Evolutionary conservation across 192 early-diverging fungal species (phyloP).

Genomic region (Coemansia sp.): DNA sequence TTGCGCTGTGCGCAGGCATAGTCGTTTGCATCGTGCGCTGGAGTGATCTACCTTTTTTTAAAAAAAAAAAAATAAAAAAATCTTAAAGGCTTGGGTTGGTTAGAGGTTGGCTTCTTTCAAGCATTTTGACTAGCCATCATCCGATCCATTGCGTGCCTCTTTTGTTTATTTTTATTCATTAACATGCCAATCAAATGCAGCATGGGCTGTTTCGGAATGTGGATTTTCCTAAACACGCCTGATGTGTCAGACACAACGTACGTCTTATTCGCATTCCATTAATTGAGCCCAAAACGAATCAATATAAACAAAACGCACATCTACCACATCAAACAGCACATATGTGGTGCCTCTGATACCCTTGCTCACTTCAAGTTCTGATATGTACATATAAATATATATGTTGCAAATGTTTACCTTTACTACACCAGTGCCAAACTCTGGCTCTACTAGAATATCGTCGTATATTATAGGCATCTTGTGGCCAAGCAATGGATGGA

Average conservation of each 20-base stretch:
- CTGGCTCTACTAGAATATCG: constrained; percentile 77
- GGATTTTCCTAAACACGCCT: too few relatives aligned
- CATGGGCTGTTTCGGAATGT: too few relatives aligned
- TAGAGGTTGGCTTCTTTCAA: too few relatives aligned
- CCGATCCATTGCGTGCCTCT: not conserved
- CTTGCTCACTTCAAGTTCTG: too few relatives aligned
- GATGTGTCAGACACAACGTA: too few relatives aligned
- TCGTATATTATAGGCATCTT: constrained; percentile 82
- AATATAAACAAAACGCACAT: constrained; percentile 6
- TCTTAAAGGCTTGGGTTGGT: too few relatives aligned
- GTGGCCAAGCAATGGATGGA: constrained; percentile 79
- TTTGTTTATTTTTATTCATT: not conserved
- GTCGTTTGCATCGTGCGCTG: constrained; percentile 92
- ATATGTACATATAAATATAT: not conserved
- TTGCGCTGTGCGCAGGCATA: constrained; percentile 83
- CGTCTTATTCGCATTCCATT: too few relatives aligned
- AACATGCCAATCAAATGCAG: not conserved
- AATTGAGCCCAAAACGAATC: too few relatives aligned
- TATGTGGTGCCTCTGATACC: too few relatives aligned
- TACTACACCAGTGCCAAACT: constrained; percentile 94
- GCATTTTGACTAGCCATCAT: too few relatives aligned
- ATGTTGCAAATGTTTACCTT: constrained; percentile 58
- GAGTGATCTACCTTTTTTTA: constrained; percentile 68
- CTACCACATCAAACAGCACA: too few relatives aligned
- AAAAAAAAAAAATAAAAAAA: too few relatives aligned